phyloP scores from a whole-genome alignment of 257 asterid species.

The Craterostigma plantagineum region DNA sequence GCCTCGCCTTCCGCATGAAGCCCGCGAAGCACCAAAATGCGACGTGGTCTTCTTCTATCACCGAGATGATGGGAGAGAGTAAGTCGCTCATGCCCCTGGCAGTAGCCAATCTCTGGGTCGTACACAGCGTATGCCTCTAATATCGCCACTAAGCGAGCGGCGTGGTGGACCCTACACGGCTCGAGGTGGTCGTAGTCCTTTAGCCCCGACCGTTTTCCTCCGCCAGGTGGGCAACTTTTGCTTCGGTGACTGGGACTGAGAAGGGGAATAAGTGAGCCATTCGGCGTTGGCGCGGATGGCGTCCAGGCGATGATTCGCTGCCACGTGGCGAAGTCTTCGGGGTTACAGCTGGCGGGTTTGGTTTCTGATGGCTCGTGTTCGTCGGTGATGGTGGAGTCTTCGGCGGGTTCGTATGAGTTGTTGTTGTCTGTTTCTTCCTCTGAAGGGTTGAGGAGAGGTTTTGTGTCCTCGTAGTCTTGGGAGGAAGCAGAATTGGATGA shows the following conservation, averaged over 20 bases:
- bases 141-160: constrained; percentile 71
- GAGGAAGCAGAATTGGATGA: constrained; percentile 47
- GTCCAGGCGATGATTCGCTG: constrained; percentile 80
- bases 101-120: constrained; percentile 77
- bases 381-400: constrained; percentile 12
- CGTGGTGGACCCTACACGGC: constrained; percentile 60
- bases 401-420: constrained; percentile 15
- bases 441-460: constrained; percentile 26
- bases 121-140: constrained; percentile 79
- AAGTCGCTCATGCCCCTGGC: constrained; percentile 96
- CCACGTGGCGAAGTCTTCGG: constrained; percentile 68
- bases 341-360: constrained; percentile 13
- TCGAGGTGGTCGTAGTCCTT: constrained; percentile 63
- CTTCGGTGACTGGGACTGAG: constrained; percentile 54
- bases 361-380: constrained; percentile 14
- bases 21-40: constrained; percentile 93
- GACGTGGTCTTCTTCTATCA: constrained; percentile 52
- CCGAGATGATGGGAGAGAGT: constrained; percentile 75
- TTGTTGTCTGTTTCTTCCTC: constrained; percentile 21
- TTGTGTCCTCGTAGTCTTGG: constrained; percentile 34
- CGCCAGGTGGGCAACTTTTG: constrained; percentile 41
- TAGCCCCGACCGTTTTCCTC: constrained; percentile 52
- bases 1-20: constrained; percentile 82
- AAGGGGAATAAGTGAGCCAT: constrained; percentile 51
- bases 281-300: constrained; percentile 70